Percentiles rank a stretch among this genome's conserved stretches.
Conservation (phyloP, 257 asterid species). For the Fraxinus anomala region DNA sequence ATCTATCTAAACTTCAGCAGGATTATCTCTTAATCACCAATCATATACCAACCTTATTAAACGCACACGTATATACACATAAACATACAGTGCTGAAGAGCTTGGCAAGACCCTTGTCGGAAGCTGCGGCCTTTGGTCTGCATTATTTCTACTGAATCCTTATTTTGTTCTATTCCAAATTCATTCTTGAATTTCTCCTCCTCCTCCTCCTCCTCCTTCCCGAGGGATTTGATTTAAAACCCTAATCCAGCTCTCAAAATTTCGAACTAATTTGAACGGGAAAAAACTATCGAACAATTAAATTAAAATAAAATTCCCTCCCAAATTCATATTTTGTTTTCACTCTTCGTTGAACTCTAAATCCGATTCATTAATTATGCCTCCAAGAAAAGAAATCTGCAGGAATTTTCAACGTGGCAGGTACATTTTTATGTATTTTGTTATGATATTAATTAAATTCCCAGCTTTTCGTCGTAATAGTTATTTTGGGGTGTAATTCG, state of each 20-base stretch:
- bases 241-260: not conserved
- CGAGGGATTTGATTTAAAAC: not conserved
- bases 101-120: slow-evolving; percentile 83
- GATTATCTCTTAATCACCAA: not conserved
- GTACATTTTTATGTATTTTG: slow-evolving; percentile 30
- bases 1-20: not conserved
- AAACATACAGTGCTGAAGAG: slow-evolving; percentile 77
- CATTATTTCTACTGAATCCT: slow-evolving; percentile 68
- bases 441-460: not conserved
- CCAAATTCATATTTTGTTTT: not conserved
- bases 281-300: not conserved
- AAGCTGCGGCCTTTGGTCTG: slow-evolving; percentile 83
- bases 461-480: not conserved
- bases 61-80: not conserved
- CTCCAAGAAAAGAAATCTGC: slow-evolving; percentile 68
- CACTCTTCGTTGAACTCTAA: slow-evolving; percentile 32
- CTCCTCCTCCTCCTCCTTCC: not conserved
- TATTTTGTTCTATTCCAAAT: not conserved
- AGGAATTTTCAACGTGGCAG: slow-evolving; percentile 81
- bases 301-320: slow-evolving; percentile 20
- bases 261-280: not conserved
- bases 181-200: not conserved
- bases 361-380: slow-evolving; percentile 42
- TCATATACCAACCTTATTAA: no score
- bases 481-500: not conserved